Percentiles rank a stretch among this genome's conserved stretches.
These are phyloP conservation scores for Termitomyces sp. DNA, from an alignment of 768 basidiomycete genomes.

Conservation along the genomic window DNA sequence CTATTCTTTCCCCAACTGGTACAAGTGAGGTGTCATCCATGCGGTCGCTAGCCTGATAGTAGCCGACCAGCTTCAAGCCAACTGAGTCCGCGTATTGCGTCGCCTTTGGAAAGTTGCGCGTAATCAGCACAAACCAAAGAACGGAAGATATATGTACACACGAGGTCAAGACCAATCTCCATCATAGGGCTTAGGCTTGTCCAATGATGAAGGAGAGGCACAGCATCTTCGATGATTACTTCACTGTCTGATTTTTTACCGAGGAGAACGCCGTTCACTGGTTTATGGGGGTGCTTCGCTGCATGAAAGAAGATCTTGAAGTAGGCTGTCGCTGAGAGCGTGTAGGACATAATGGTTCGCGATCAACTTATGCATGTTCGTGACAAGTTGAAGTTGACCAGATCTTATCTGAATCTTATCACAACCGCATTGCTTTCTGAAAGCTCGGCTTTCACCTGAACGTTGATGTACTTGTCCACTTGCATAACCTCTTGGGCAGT, in stretches of 20 bases:
- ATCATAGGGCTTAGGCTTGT: constrained; percentile 81
- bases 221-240: constrained; percentile 57
- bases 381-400: too few species aligned
- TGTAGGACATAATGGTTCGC: constrained; percentile 33
- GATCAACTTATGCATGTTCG: background rate
- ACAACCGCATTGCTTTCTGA: too few species aligned
- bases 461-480: too few species aligned
- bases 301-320: constrained; percentile 76
- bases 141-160: constrained; percentile 27
- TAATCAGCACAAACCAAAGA: background rate
- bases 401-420: constrained; percentile 1
- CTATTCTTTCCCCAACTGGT: constrained; percentile 64
- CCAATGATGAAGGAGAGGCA: constrained; percentile 85
- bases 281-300: constrained; percentile 71
- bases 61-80: constrained; percentile 58
- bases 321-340: constrained; percentile 59
- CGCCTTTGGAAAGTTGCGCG: constrained; percentile 38
- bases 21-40: constrained; percentile 58
- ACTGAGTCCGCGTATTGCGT: constrained; percentile 53
- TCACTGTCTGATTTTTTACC: constrained; percentile 39
- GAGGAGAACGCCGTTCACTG: constrained; percentile 78
- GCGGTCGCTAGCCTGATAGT: constrained; percentile 71
- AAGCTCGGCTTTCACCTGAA: too few species aligned
- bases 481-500: too few species aligned
- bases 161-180: constrained; percentile 80